Conservation (phyloP, 441 rosid species). For the Macaranga tanarius region DNA sequence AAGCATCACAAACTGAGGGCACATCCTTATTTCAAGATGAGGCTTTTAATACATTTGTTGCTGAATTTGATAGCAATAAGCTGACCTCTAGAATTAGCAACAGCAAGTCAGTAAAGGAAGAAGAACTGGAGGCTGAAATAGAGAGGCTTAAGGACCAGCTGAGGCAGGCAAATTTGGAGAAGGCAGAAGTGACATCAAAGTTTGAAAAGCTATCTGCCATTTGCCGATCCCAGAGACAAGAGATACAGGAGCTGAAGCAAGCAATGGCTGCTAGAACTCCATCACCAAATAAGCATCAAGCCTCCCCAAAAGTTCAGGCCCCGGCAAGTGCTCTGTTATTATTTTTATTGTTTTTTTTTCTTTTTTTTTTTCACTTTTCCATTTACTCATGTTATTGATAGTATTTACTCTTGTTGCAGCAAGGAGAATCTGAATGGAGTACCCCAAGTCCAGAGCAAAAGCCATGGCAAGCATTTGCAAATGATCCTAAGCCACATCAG, state of each 20-base stretch:
- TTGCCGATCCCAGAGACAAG: slow-evolving; percentile 92
- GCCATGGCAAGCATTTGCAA: slow-evolving; percentile 79
- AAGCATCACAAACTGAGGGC: slow-evolving; percentile 42
- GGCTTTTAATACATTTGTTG: slow-evolving; percentile 68
- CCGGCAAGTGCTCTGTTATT: slow-evolving; percentile 47
- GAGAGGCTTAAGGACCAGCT: slow-evolving; percentile 73
- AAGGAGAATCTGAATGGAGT: slow-evolving; percentile 50
- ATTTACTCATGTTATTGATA: slow-evolving; percentile 1
- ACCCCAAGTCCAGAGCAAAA: slow-evolving; percentile 46
- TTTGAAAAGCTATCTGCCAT: slow-evolving; percentile 91
- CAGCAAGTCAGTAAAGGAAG: slow-evolving; percentile 44
- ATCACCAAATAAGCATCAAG: slow-evolving; percentile 55
- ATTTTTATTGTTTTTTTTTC: slow-evolving; percentile 5
- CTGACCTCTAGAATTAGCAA: slow-evolving; percentile 37
- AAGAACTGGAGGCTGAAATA: slow-evolving; percentile 59
- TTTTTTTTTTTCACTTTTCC: background rate
- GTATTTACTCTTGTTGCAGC: slow-evolving; percentile 30
- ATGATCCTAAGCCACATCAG: slow-evolving; percentile 45
- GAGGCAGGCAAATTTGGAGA: slow-evolving; percentile 68
- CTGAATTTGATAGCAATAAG: slow-evolving; percentile 78
- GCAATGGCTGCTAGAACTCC: slow-evolving; percentile 57
- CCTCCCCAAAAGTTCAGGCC: slow-evolving; percentile 42
- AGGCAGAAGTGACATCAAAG: slow-evolving; percentile 70
- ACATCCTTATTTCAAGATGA: slow-evolving; percentile 46
- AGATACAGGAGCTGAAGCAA: slow-evolving; percentile 93